Conservation (phyloP, 192 early-diverging fungal species). For the Umbelopsis isabellina region DNA sequence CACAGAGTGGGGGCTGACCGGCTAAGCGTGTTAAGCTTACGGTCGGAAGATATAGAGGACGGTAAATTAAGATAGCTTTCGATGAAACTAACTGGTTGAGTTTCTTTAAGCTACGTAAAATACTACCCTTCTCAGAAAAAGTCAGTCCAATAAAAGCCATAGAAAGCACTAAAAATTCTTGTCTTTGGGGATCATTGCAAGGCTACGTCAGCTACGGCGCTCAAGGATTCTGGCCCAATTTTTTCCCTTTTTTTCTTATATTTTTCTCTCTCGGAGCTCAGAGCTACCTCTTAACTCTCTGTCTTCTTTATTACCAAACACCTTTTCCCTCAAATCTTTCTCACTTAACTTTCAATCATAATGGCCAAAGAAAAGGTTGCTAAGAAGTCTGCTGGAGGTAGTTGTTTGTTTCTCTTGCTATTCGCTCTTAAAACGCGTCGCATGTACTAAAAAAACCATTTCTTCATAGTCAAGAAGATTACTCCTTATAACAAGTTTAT, state of each 20-base stretch:
- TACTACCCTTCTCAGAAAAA: no score
- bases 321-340: constrained; percentile 19
- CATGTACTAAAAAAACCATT: not conserved
- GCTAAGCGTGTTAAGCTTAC: no score
- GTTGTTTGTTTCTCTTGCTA: not conserved
- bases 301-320: constrained; percentile 15
- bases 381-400: constrained; percentile 32
- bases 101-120: no score
- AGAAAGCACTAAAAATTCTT: no score
- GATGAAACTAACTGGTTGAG: no score
- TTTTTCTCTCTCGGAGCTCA: constrained; percentile 22
- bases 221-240: constrained; percentile 9
- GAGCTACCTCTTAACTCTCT: not conserved
- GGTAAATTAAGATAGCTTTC: no score
- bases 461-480: constrained; percentile 24
- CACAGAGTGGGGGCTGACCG: no score
- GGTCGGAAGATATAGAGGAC: no score
- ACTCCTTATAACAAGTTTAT: constrained; percentile 32
- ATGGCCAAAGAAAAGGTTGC: constrained; percentile 31
- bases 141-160: no score
- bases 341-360: constrained; percentile 18
- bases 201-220: constrained; percentile 21
- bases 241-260: constrained; percentile 10
- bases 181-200: not conserved
- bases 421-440: not conserved